Evolutionary conservation across 441 rosid species (phyloP).

Genomic region (Populus hybrid): DNA sequence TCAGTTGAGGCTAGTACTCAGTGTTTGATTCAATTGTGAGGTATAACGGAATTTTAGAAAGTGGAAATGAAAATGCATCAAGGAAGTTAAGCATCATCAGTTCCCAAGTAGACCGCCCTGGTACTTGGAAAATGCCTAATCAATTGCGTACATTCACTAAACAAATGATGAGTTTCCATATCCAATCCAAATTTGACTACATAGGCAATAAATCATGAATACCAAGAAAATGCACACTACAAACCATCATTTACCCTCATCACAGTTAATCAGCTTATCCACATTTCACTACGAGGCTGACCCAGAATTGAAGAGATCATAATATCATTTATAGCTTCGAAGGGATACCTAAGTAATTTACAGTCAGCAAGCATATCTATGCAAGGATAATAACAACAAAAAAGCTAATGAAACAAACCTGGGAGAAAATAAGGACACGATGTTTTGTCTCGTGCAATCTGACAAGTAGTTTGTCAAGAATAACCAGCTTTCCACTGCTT

Average conservation of each 20-base stretch:
- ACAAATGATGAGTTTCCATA: background rate
- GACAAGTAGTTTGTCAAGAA: conserved; percentile 94
- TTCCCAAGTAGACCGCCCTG: background rate
- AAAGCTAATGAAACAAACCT: conserved; percentile 52
- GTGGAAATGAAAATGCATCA: background rate
- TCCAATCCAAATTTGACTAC: background rate
- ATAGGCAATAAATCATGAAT: background rate
- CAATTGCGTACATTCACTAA: background rate
- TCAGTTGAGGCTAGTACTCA: background rate
- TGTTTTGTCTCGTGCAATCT: conserved; percentile 96
- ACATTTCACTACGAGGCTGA: background rate
- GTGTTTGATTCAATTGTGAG: background rate
- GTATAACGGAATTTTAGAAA: background rate
- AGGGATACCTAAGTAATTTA: background rate
- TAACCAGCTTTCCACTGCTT: conserved; percentile 98
- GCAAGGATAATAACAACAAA: background rate
- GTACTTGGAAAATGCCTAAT: background rate
- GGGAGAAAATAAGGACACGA: conserved; percentile 96
- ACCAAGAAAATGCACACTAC: background rate
- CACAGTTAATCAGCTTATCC: background rate
- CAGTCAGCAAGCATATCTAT: background rate
- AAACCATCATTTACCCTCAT: background rate
- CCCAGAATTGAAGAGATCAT: background rate
- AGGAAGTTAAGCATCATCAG: background rate
- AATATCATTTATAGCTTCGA: conserved; percentile 8